A percentile compares a stretch with the other conserved stretches of the same genome.
phyloP scores from a whole-genome alignment of 352 stramenopile genomes.

The Albugo laibachii region DNA sequence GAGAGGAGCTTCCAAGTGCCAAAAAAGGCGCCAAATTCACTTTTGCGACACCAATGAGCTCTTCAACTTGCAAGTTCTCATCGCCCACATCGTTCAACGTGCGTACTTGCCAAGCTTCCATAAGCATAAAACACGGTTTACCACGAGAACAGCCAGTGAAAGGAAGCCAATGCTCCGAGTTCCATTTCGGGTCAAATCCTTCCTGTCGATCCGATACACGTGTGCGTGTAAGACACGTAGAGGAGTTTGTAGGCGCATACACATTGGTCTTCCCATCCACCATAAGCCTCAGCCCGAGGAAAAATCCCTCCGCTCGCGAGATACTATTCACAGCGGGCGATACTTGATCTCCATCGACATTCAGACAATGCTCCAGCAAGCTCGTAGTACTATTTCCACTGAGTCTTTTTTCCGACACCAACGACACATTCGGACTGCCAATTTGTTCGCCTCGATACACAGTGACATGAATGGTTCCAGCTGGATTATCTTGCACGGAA shows the following conservation, averaged over 20 bases:
- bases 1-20: slow-evolving; percentile 57
- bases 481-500: slow-evolving; percentile 50
- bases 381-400: slow-evolving; percentile 15
- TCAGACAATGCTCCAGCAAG: neutral
- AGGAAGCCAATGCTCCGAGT: slow-evolving; percentile 49
- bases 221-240: slow-evolving; percentile 51
- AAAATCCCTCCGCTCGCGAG: slow-evolving; percentile 12
- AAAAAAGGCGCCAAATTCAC: slow-evolving; percentile 78
- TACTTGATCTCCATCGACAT: neutral
- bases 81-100: slow-evolving; percentile 12
- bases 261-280: slow-evolving; percentile 78
- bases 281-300: slow-evolving; percentile 47
- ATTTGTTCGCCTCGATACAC: slow-evolving; percentile 75
- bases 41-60: slow-evolving; percentile 65
- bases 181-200: slow-evolving; percentile 50
- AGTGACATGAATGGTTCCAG: slow-evolving; percentile 46
- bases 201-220: slow-evolving; percentile 28
- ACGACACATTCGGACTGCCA: slow-evolving; percentile 23
- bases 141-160: slow-evolving; percentile 49
- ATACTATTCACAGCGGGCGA: neutral
- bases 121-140: slow-evolving; percentile 76
- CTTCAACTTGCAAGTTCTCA: slow-evolving; percentile 23
- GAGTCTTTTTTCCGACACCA: slow-evolving; percentile 27
- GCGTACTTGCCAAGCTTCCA: slow-evolving; percentile 66
- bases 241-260: slow-evolving; percentile 60